Percentiles rank a stretch among this genome's conserved stretches.
phyloP scores from a whole-genome alignment of 805 yeast genomes.

The Wickerhamiella hasegawae region DNA sequence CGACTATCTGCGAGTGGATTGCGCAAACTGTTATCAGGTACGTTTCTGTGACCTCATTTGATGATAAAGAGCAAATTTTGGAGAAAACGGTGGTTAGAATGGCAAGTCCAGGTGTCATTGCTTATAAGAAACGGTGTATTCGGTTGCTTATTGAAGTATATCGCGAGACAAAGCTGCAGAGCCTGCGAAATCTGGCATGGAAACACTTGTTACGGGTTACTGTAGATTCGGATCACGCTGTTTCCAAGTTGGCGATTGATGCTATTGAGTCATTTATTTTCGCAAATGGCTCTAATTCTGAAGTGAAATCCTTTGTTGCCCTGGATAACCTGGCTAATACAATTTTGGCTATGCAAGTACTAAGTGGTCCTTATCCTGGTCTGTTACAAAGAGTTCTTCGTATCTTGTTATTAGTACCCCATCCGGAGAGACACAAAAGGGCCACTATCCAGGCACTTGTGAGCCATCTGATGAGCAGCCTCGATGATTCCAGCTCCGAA shows the following conservation, averaged over 20 bases:
- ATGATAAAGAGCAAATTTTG: neutral
- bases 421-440: neutral
- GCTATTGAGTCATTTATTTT: constrained; percentile 1
- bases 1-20: constrained; percentile 5
- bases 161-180: neutral
- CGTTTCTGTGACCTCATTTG: constrained; percentile 1
- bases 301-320: neutral
- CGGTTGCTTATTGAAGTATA: constrained; percentile 1
- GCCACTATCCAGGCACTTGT: constrained; percentile 3
- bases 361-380: neutral
- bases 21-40: constrained; percentile 3
- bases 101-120: constrained; percentile 2
- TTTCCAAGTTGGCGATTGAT: constrained; percentile 1
- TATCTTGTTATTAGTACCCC: neutral
- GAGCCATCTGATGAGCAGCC: constrained; percentile 1
- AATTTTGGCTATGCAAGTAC: neutral
- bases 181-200: constrained; percentile 3
- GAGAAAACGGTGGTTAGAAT: neutral
- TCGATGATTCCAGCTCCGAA: neutral
- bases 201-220: constrained; percentile 3
- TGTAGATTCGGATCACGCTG: constrained; percentile 2
- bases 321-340: neutral
- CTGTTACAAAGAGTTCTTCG: constrained; percentile 2
- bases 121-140: constrained; percentile 6
- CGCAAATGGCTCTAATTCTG: too few species aligned